Percentiles rank a stretch among this genome's conserved stretches.
Conservation (phyloP, 225 moss, liverwort and hornwort genomes). For the Takakia lepidozioides region DNA sequence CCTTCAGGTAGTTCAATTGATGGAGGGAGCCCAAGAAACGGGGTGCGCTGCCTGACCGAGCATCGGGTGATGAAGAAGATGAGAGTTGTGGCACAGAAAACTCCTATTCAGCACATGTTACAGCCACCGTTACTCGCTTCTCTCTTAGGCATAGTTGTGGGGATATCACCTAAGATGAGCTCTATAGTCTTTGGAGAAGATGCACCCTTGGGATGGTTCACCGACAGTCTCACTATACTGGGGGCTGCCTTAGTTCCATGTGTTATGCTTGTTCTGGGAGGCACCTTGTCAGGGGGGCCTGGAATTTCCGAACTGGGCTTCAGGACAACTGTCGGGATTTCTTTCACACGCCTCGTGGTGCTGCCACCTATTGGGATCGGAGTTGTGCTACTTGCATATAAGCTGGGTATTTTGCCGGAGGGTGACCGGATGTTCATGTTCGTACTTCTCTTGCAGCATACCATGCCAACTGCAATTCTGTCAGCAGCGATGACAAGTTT, state of each 20-base stretch:
- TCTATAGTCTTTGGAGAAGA: constrained; percentile 52
- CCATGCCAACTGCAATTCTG: constrained; percentile 91
- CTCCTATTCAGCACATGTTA: constrained; percentile 71
- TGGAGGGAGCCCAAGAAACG: constrained; percentile 24
- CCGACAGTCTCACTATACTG: constrained; percentile 75
- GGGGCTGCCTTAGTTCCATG: constrained; percentile 78
- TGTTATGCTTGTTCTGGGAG: constrained; percentile 87
- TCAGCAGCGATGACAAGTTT: constrained; percentile 77
- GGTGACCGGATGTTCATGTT: constrained; percentile 77
- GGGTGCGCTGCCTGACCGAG: constrained; percentile 52
- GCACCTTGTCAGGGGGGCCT: constrained; percentile 68
- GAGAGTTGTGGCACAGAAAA: constrained; percentile 70
- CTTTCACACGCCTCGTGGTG: constrained; percentile 65
- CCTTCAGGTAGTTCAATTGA: constrained; percentile 1
- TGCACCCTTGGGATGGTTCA: constrained; percentile 67
- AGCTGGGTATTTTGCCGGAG: constrained; percentile 40
- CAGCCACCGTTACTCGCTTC: constrained; percentile 86
- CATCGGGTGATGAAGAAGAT: constrained; percentile 59
- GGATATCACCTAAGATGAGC: constrained; percentile 52
- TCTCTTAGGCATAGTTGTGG: constrained; percentile 63
- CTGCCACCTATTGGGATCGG: constrained; percentile 69
- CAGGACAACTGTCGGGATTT: constrained; percentile 62
- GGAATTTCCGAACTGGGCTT: constrained; percentile 66
- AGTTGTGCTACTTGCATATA: constrained; percentile 50
- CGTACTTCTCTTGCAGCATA: constrained; percentile 72